These are phyloP conservation scores for Calonectria pauciramosa DNA, from an alignment of 2,329 filamentous ascomycete species.

Conservation along the genomic window DNA sequence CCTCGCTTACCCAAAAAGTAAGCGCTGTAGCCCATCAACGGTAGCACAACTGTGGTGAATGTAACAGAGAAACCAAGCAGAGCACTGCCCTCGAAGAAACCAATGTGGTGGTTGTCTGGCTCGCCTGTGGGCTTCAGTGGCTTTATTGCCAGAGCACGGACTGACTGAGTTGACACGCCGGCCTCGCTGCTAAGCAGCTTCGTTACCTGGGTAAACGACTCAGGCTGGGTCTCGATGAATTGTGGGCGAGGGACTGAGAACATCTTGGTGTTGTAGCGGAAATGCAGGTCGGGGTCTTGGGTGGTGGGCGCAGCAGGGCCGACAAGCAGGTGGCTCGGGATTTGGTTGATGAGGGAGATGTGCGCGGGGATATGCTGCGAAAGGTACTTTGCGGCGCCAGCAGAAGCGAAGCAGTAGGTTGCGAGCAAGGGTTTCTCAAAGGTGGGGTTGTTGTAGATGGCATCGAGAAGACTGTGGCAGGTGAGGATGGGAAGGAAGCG, in stretches of 20 bases:
- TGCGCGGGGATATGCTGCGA: slow-evolving; percentile 23
- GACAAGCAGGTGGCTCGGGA: slow-evolving; percentile 24
- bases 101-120: slow-evolving; percentile 11
- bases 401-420: slow-evolving; percentile 20
- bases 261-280: slow-evolving; percentile 22
- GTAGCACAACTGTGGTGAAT: slow-evolving; percentile 12
- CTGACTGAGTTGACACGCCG: slow-evolving; percentile 6
- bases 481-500: slow-evolving; percentile 28
- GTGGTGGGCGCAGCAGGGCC: slow-evolving; percentile 10
- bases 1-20: slow-evolving; percentile 22
- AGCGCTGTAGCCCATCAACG: slow-evolving; percentile 19
- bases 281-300: slow-evolving; percentile 19
- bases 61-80: slow-evolving; percentile 14
- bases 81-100: slow-evolving; percentile 21
- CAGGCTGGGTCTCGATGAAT: slow-evolving; percentile 13
- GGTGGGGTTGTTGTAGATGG: slow-evolving; percentile 20
- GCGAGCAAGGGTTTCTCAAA: slow-evolving; percentile 12
- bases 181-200: slow-evolving; percentile 17
- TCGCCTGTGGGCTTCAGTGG: slow-evolving; percentile 15
- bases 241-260: slow-evolving; percentile 23
- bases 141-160: slow-evolving; percentile 16
- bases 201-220: background rate
- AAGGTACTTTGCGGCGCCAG: slow-evolving; percentile 23
- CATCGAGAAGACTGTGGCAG: slow-evolving; percentile 23
- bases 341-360: slow-evolving; percentile 25